A percentile compares a stretch with the other conserved stretches of the same genome.
Evolutionary conservation across 2,329 filamentous ascomycete species (phyloP).

Genomic region (Fusarium sp.): DNA sequence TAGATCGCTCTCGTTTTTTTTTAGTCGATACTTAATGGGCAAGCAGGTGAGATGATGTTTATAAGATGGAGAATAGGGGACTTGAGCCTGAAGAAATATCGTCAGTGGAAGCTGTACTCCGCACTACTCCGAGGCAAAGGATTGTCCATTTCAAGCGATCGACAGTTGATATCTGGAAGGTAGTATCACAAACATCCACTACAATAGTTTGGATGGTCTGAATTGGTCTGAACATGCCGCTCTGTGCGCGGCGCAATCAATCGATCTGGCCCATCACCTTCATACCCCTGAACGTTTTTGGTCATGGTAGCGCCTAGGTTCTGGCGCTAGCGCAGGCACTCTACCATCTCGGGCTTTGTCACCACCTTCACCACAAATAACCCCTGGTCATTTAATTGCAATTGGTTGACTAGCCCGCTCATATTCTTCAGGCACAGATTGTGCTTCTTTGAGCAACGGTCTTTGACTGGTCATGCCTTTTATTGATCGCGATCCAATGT

Average conservation of each 20-base stretch:
- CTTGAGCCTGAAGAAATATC: not conserved
- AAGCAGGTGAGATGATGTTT: conserved; percentile 4
- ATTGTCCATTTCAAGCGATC: not conserved
- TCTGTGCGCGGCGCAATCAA: conserved; percentile 20
- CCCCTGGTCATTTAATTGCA: conserved; percentile 9
- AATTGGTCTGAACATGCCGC: conserved; percentile 11
- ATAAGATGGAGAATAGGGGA: not conserved
- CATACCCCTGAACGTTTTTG: conserved; percentile 12
- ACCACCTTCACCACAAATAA: conserved; percentile 32
- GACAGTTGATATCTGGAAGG: conserved; percentile 5
- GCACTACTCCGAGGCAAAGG: not conserved
- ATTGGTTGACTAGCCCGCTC: conserved; percentile 20
- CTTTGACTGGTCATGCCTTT: conserved; percentile 2
- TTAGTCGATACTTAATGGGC: not conserved
- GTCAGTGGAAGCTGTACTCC: not conserved
- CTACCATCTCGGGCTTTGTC: conserved; percentile 19
- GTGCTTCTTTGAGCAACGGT: conserved; percentile 8
- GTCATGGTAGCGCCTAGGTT: conserved; percentile 15
- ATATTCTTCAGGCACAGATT: conserved; percentile 25
- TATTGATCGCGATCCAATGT: conserved; percentile 5
- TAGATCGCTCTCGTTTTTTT: not conserved
- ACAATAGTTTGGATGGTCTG: not conserved
- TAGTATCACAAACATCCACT: conserved; percentile 12
- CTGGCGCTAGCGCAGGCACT: conserved; percentile 34
- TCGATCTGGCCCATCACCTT: not conserved